Evolutionary conservation across 108 stramenopile species (phyloP), one percentile per base, ranked within the genome.

Genomic region (Cyclotella atomus): DNA sequence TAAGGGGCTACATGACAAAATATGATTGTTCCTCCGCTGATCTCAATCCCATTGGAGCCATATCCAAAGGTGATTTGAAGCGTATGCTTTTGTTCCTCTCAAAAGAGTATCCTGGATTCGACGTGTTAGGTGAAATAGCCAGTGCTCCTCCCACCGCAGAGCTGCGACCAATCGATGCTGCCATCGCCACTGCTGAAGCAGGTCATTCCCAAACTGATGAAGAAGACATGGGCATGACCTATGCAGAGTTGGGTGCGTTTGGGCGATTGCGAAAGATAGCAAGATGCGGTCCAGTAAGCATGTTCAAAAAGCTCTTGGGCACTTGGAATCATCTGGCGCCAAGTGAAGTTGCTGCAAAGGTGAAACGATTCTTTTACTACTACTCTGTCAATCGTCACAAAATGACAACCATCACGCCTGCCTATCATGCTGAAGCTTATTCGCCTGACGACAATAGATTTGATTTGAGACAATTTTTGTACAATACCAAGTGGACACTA

Each of bases 221-320:
- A 83, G 97, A 97, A 20, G 99, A 99, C 73, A 99, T 99, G 99
- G 99, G 99, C 32, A 99, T 99, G 99, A 90, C 95, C 0, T 99
- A 99, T 60, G 92, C 90, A 67, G 99, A 99, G 65, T 83, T 99
- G 70, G 93, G 97, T 9, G 73, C 83, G 65, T 99, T 95, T 79
- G 99, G 99, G 8, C 83, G 91, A 9, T 79, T 99, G 46, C 88
- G 99, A 34, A 98, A 98, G 81, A 79, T 99, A 19, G 71, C 75
- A 2, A 79, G 95, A 54, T 98, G 97, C 73, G 97, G 96, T 23
- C 96, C 98, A 3, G 97, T 98, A 17, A 85, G 87, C 65, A 99
- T 99, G 98, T 87, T 83, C 80, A 81, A 83, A 55, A 96, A 93
- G 71, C 82, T 99, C 8, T 55, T 88, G 46, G 65, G 70, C 9